Conservation (phyloP, 164 flowering plant species). For the Euptelea pleiosperma region DNA sequence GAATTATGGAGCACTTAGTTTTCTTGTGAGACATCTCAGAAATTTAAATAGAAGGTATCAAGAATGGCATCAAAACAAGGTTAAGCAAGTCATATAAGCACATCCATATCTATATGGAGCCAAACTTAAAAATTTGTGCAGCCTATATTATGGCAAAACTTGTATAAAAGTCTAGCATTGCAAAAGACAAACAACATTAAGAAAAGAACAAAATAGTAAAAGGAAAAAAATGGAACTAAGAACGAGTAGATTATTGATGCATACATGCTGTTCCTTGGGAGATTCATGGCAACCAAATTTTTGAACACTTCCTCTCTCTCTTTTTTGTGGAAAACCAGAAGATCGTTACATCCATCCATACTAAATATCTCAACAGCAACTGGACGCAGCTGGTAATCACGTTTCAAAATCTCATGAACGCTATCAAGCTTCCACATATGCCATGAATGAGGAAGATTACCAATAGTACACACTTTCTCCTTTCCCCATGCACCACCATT, state of each 20-base stretch:
- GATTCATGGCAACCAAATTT: slow-evolving; percentile 93
- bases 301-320: slow-evolving; percentile 98
- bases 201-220: too few relatives aligned
- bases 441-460: slow-evolving; percentile 92
- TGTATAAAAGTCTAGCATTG: neutral
- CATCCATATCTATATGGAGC: too few relatives aligned
- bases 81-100: too few relatives aligned
- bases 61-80: too few relatives aligned
- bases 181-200: too few relatives aligned
- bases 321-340: slow-evolving; percentile 94
- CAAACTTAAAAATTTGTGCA: neutral
- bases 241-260: slow-evolving; percentile 24
- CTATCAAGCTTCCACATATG: slow-evolving; percentile 97
- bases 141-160: neutral
- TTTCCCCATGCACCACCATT: slow-evolving; percentile 99
- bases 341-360: slow-evolving; percentile 99
- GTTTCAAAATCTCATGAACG: slow-evolving; percentile 92
- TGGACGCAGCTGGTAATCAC: slow-evolving; percentile 99
- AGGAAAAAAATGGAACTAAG: too few relatives aligned
- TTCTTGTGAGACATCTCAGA: too few relatives aligned
- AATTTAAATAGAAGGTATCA: too few relatives aligned
- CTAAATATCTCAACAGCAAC: slow-evolving; percentile 99
- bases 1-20: too few relatives aligned
- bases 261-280: slow-evolving; percentile 97
- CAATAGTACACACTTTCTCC: slow-evolving; percentile 72